Conservation (phyloP, 2,329 filamentous ascomycete genomes). For the Fusarium lyarnte region DNA sequence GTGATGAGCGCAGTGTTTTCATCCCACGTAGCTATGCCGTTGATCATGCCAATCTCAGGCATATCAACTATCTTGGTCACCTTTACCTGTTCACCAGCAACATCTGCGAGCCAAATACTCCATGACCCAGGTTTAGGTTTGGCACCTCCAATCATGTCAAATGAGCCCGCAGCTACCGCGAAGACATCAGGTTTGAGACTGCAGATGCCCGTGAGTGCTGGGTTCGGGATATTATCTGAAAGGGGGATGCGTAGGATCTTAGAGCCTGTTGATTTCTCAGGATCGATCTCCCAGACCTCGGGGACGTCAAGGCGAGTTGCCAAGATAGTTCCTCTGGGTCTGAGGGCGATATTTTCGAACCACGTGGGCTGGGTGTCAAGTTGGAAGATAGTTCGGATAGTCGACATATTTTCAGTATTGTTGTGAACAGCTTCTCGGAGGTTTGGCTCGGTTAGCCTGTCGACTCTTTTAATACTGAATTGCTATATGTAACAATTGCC, state of each 20-base stretch:
- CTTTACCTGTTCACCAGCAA: constrained; percentile 7
- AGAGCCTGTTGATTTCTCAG: constrained; percentile 16
- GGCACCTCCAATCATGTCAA: constrained; percentile 20
- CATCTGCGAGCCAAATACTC: constrained; percentile 34
- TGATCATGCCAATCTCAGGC: constrained; percentile 22
- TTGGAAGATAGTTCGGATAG: constrained; percentile 26
- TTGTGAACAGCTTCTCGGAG: not conserved
- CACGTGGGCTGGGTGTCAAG: constrained; percentile 32
- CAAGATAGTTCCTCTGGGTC: constrained; percentile 21
- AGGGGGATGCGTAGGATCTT: constrained; percentile 13
- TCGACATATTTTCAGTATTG: not conserved
- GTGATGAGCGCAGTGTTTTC: constrained; percentile 26
- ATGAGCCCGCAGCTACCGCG: constrained; percentile 25
- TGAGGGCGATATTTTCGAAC: constrained; percentile 56
- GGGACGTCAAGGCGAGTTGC: constrained; percentile 35
- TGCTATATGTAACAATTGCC: too few relatives aligned
- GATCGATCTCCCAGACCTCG: constrained; percentile 33
- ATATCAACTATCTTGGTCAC: constrained; percentile 11
- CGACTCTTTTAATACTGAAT: not conserved
- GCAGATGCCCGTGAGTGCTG: constrained; percentile 33
- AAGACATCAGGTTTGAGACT: constrained; percentile 30
- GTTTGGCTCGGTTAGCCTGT: too few relatives aligned
- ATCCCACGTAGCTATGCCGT: constrained; percentile 37
- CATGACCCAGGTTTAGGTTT: constrained; percentile 14
- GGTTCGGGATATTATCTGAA: not conserved